phyloP scores from a whole-genome alignment of 2,329 filamentous ascomycete species.

The Fusarium sp. region DNA sequence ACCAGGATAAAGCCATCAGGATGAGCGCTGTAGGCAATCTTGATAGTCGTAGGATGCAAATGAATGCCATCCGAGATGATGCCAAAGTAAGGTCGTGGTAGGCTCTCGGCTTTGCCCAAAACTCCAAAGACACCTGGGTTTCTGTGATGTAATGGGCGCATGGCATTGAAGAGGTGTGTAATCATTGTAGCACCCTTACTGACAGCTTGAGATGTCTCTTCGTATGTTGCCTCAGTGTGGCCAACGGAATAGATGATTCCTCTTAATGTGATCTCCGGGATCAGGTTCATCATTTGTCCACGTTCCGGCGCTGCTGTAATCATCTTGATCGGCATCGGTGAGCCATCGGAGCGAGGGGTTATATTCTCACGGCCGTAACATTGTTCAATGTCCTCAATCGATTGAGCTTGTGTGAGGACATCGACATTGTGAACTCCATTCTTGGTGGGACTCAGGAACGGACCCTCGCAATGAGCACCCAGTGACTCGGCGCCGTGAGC shows the following conservation, averaged over 20 bases:
- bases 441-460: slow-evolving; percentile 84
- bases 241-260: slow-evolving; percentile 84
- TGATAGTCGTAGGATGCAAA: slow-evolving; percentile 86
- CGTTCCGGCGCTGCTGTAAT: slow-evolving; percentile 89
- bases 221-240: slow-evolving; percentile 88
- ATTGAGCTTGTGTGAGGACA: slow-evolving; percentile 74
- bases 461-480: slow-evolving; percentile 91
- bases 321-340: slow-evolving; percentile 72
- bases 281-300: slow-evolving; percentile 75
- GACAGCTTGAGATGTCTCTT: slow-evolving; percentile 79
- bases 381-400: slow-evolving; percentile 72
- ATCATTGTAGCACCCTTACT: slow-evolving; percentile 86
- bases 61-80: slow-evolving; percentile 93
- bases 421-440: slow-evolving; percentile 87
- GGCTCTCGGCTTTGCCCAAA: slow-evolving; percentile 73
- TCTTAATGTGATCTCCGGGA: slow-evolving; percentile 71
- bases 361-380: slow-evolving; percentile 83
- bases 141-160: slow-evolving; percentile 89
- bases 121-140: slow-evolving; percentile 92
- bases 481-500: slow-evolving; percentile 84
- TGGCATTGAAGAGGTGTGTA: slow-evolving; percentile 94
- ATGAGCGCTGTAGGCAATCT: slow-evolving; percentile 89
- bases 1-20: slow-evolving; percentile 88
- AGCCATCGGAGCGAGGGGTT: slow-evolving; percentile 49
- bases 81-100: slow-evolving; percentile 80